Conservation (phyloP, 768 basidiomycete genomes). For the Boletus fagicola region DNA sequence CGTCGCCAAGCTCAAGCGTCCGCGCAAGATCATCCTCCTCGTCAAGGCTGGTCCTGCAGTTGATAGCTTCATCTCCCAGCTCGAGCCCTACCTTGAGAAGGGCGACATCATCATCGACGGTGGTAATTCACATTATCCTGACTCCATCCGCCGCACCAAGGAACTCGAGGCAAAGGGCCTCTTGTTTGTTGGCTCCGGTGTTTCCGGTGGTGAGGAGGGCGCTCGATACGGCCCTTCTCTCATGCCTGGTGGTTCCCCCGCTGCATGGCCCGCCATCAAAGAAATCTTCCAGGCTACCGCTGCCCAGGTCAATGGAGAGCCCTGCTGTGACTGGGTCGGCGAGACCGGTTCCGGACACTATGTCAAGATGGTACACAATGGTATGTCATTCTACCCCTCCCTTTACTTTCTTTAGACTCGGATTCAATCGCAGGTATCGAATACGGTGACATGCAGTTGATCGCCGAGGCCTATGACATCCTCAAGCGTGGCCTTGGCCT, state of each 20-base stretch:
- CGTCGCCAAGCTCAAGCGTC: slow-evolving; percentile 85
- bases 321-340: slow-evolving; percentile 99
- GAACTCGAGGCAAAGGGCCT: slow-evolving; percentile 94
- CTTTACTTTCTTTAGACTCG: slow-evolving; percentile 5
- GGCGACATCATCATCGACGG: slow-evolving; percentile 99
- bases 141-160: slow-evolving; percentile 90
- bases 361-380: slow-evolving; percentile 99
- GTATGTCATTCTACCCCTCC: slow-evolving; percentile 38
- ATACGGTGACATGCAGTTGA: slow-evolving; percentile 99
- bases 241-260: slow-evolving; percentile 96
- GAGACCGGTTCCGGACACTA: slow-evolving; percentile 95
- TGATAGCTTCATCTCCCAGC: slow-evolving; percentile 90
- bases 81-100: slow-evolving; percentile 84
- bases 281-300: slow-evolving; percentile 98
- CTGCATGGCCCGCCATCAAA: slow-evolving; percentile 96
- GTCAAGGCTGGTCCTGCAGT: slow-evolving; percentile 98
- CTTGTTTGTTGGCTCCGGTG: slow-evolving; percentile 97
- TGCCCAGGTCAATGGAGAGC: slow-evolving; percentile 91
- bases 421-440: slow-evolving; percentile 74
- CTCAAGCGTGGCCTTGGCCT: slow-evolving; percentile 94
- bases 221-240: slow-evolving; percentile 95
- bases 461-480: slow-evolving; percentile 98
- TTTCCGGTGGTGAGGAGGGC: slow-evolving; percentile 99
- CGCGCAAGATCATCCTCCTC: slow-evolving; percentile 96
- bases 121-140: slow-evolving; percentile 99